Percentiles rank a stretch among this genome's conserved stretches.
Conservation (phyloP, 1,139 yeast genomes). For the Zhuliangozyma blackwelliae region DNA sequence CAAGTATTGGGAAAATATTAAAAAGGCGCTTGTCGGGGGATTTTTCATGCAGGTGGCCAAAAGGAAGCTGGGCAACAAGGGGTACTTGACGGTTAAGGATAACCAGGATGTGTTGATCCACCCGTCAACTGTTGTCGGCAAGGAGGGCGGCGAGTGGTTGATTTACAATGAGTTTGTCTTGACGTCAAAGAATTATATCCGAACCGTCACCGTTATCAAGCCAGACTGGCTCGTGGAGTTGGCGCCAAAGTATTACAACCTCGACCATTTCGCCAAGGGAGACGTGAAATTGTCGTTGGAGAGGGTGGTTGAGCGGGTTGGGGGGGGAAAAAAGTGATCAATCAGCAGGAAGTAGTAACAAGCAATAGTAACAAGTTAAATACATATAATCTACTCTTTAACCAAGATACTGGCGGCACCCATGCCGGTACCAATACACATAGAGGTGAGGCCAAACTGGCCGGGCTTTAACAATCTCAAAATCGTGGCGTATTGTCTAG, state of each 20-base stretch:
- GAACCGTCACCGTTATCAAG: slow-evolving; percentile 88
- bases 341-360: slow-evolving; percentile 14
- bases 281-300: slow-evolving; percentile 80
- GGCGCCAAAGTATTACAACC: slow-evolving; percentile 81
- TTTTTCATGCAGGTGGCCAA: slow-evolving; percentile 98
- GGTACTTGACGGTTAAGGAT: slow-evolving; percentile 86
- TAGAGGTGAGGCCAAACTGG: slow-evolving; percentile 12
- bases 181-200: slow-evolving; percentile 86
- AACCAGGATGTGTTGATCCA: slow-evolving; percentile 93
- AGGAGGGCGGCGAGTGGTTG: slow-evolving; percentile 86
- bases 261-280: slow-evolving; percentile 73
- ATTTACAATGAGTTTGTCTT: slow-evolving; percentile 92
- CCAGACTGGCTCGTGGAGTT: slow-evolving; percentile 89
- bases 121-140: slow-evolving; percentile 85
- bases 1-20: slow-evolving; percentile 67
- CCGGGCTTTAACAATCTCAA: slow-evolving; percentile 13
- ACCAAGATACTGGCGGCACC: slow-evolving; percentile 12
- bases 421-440: slow-evolving; percentile 15
- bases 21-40: slow-evolving; percentile 87
- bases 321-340: slow-evolving; percentile 36
- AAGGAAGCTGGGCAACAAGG: slow-evolving; percentile 65
- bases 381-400: slow-evolving; percentile 7
- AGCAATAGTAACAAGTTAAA: not conserved
- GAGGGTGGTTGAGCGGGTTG: slow-evolving; percentile 53
- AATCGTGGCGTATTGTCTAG: slow-evolving; percentile 13